Evolutionary conservation across 495 filamentous ascomycete genomes (phyloP).

Genomic region (Pseudevernia furfuracea): DNA sequence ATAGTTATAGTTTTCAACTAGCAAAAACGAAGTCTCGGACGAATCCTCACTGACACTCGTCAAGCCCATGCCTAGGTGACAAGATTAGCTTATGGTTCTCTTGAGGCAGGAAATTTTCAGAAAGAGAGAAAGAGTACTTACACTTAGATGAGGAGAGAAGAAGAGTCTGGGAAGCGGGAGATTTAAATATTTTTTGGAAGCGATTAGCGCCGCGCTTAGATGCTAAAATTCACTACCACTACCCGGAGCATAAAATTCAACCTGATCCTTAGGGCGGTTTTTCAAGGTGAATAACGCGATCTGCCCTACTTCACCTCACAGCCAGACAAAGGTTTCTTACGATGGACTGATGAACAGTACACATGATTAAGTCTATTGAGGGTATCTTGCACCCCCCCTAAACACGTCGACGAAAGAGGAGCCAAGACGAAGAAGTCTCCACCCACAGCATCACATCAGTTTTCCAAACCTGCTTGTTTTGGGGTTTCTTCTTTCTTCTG

Average conservation of each 20-base stretch:
- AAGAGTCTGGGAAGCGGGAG: too few relatives aligned
- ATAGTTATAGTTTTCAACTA: constrained; percentile 50
- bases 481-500: background rate
- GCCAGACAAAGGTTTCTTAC: background rate
- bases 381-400: too few relatives aligned
- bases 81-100: too few relatives aligned
- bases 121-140: too few relatives aligned
- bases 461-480: background rate
- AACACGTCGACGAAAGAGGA: background rate
- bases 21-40: constrained; percentile 50
- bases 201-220: too few relatives aligned
- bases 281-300: too few relatives aligned
- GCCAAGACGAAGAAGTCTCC: background rate
- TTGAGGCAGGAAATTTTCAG: too few relatives aligned
- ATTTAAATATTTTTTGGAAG: too few relatives aligned
- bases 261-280: too few relatives aligned
- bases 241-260: too few relatives aligned
- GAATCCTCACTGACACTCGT: constrained; percentile 48
- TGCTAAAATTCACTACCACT: too few relatives aligned
- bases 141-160: constrained; percentile 25
- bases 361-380: background rate
- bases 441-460: background rate
- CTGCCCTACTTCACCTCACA: too few relatives aligned
- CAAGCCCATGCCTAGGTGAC: constrained; percentile 39
- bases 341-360: background rate